Percentiles rank a stretch among this genome's conserved stretches.
Conservation (phyloP, 2,329 filamentous ascomycete genomes). For the Pestalotiopsis sp. region DNA sequence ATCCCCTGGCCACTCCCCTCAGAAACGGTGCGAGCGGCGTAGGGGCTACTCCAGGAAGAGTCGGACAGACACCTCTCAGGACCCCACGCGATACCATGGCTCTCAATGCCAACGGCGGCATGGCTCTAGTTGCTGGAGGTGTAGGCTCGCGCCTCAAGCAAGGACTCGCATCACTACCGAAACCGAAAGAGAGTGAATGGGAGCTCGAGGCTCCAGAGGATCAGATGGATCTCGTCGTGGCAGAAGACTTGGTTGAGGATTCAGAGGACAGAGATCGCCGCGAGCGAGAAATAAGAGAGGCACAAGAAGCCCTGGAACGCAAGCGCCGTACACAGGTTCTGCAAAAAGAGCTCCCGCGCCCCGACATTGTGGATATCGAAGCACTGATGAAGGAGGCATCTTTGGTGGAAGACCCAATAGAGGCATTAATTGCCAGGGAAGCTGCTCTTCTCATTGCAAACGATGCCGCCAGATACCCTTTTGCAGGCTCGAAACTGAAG, state of each 20-base stretch:
- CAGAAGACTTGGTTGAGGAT: slow-evolving; percentile 59
- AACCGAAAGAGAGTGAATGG: slow-evolving; percentile 92
- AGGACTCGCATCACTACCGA: slow-evolving; percentile 81
- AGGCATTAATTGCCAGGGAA: slow-evolving; percentile 74
- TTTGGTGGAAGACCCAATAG: slow-evolving; percentile 63
- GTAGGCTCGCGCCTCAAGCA: slow-evolving; percentile 70
- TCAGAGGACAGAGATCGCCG: slow-evolving; percentile 77
- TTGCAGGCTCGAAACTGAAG: slow-evolving; percentile 68
- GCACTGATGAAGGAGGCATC: slow-evolving; percentile 67
- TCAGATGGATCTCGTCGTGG: slow-evolving; percentile 58
- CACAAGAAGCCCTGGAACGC: slow-evolving; percentile 76
- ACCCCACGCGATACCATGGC: slow-evolving; percentile 88
- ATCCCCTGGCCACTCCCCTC: slow-evolving; percentile 90
- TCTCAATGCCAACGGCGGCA: slow-evolving; percentile 73
- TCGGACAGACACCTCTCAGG: slow-evolving; percentile 81
- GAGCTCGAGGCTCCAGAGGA: slow-evolving; percentile 92
- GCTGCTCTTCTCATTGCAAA: slow-evolving; percentile 78
- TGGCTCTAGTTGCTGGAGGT: slow-evolving; percentile 73
- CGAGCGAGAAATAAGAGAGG: slow-evolving; percentile 73
- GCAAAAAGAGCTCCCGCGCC: slow-evolving; percentile 80
- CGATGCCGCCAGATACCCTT: slow-evolving; percentile 75
- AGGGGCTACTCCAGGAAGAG: slow-evolving; percentile 68
- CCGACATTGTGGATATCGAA: slow-evolving; percentile 71
- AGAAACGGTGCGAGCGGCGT: slow-evolving; percentile 64
- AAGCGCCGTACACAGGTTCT: slow-evolving; percentile 88